A percentile compares a stretch with the other conserved stretches of the same genome.
Evolutionary conservation across 2,329 filamentous ascomycete species (phyloP).

Genomic region (Stromatinia cepivora): DNA sequence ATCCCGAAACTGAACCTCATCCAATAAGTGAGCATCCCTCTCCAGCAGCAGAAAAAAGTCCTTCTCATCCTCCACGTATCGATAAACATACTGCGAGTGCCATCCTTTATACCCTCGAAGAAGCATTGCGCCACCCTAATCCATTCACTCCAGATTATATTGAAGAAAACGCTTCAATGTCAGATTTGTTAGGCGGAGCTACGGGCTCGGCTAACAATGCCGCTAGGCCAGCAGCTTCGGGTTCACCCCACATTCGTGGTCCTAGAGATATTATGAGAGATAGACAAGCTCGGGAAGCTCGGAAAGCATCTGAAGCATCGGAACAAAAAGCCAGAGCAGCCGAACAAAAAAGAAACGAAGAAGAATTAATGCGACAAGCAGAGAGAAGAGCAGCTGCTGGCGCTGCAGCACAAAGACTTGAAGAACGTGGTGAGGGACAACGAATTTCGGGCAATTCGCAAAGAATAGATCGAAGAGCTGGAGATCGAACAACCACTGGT

Average conservation of each 20-base stretch:
- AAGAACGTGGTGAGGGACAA: slow-evolving; percentile 32
- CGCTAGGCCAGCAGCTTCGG: slow-evolving; percentile 50
- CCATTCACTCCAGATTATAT: slow-evolving; percentile 79
- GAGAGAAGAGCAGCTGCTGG: slow-evolving; percentile 62
- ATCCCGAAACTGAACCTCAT: slow-evolving; percentile 34
- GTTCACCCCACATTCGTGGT: slow-evolving; percentile 65
- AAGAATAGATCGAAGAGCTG: slow-evolving; percentile 36
- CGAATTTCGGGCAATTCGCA: slow-evolving; percentile 40
- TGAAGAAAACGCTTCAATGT: slow-evolving; percentile 92
- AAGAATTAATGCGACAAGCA: slow-evolving; percentile 53
- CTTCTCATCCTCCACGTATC: slow-evolving; percentile 59
- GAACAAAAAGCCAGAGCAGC: slow-evolving; percentile 51
- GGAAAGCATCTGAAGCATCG: slow-evolving; percentile 56
- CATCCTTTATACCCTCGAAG: slow-evolving; percentile 89
- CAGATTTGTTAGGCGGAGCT: slow-evolving; percentile 69
- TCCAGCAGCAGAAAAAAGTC: slow-evolving; percentile 4
- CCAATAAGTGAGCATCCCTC: slow-evolving; percentile 25
- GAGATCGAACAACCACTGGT: slow-evolving; percentile 29
- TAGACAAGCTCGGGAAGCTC: slow-evolving; percentile 73
- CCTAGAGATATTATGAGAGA: slow-evolving; percentile 92
- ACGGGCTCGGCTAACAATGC: slow-evolving; percentile 56
- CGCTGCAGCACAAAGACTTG: slow-evolving; percentile 46
- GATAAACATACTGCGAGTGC: slow-evolving; percentile 84
- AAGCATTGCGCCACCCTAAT: slow-evolving; percentile 79
- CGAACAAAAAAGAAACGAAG: slow-evolving; percentile 54